Base-by-base conservation (phyloP, 2,329 filamentous ascomycete species). In the Penicillium corylophilum region DNA sequence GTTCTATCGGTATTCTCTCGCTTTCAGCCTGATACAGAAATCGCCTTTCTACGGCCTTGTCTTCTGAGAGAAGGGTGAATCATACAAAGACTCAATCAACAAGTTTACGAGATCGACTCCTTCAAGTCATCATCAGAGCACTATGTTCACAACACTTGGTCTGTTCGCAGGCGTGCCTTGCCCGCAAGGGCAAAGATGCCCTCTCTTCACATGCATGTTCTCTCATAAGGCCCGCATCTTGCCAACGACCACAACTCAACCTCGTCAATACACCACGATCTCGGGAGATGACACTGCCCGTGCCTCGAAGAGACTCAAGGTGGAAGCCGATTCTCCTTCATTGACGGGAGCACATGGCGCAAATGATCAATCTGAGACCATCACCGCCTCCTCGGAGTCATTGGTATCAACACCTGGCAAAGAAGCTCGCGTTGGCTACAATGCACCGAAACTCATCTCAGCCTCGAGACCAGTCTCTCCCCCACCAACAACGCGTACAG, bases 181-280 rank as follows among this genome's bases (percentile, higher is more conserved):
- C 65, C 83, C 83, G 8, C 72, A 76, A 55, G 75, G 74, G 13
- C 61, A 68, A 24, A 56, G 68, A 52, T 86, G 83, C 67, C 62
- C 67, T 26, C 69, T 85, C 12, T 71, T 79, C 13, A 77, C 77
- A 55, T 87, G 83, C 70, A 77, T 85, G 18, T 87, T 85, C 68
- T 74, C 71, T 12, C 83, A 86, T 67, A 66, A 76, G 48, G 48
- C 62, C 13, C 7, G 48, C 13, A 20, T 40, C 38, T 38, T 36
- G 10, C 33, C 33, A 20, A 5, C 16, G 8, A 16, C 35, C 35
- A 38, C 10, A 18, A 4, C 35, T 20, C 35, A 20, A 10, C 35
- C 18, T 38, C 16, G 16, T 22, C 35, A 18, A 9, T 12, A 10
- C 16, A 38, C 16, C 35, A 20, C 18, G 35, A 20, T 38, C 5